Evolutionary conservation across 495 filamentous ascomycete genomes (phyloP), one percentile per base, ranked within the genome.

Genomic region (Zalerion maritima): DNA sequence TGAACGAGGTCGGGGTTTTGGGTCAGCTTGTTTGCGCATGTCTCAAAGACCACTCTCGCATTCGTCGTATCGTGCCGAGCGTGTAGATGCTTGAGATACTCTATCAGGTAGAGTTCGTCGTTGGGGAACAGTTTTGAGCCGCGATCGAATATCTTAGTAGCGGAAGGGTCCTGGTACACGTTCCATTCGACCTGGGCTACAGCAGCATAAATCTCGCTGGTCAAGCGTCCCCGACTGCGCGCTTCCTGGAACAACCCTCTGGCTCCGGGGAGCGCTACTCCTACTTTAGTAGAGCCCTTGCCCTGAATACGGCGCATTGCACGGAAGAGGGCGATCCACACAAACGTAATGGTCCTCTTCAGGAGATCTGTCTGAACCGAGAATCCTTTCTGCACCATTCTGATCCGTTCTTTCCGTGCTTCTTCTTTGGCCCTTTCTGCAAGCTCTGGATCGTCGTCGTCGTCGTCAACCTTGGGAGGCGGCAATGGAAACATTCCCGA

Each of bases 241-340:
- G 89, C 83, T 51, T 96, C 84, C 6, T 70, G 67, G 47, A 97
- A 94, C 10, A 89, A 68, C 40, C 81, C 75, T 15, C 89, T 73
- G 34, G 81, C 75, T 5, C 89, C 89, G 14, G 78, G 73, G 18
- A 78, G 41, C 18, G 71, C 64, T 17, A 69, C 67, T 17, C 71
- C 69, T 6, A 60, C 52, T 39, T 73, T 75, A 6, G 44, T 39
- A 8, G 47, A 44, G 23, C 86, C 86, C 46, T 94, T 92, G 28
- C 89, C 89, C 49, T 94, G 84, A 18, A 97, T 68, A 24, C 89
- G 82, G 25, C 91, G 78, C 73, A 94, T 89, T 10, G 83, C 75
- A 26, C 89, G 76, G 63, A 94, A 91, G 21, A 94, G 60, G 16
- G 82, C 81, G 45, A 97, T 87, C 89, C 89, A 97, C 11, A 77